Evolutionary conservation across 2,329 filamentous ascomycete species (phyloP).

Genomic region (Clonostachys rhizophaga): DNA sequence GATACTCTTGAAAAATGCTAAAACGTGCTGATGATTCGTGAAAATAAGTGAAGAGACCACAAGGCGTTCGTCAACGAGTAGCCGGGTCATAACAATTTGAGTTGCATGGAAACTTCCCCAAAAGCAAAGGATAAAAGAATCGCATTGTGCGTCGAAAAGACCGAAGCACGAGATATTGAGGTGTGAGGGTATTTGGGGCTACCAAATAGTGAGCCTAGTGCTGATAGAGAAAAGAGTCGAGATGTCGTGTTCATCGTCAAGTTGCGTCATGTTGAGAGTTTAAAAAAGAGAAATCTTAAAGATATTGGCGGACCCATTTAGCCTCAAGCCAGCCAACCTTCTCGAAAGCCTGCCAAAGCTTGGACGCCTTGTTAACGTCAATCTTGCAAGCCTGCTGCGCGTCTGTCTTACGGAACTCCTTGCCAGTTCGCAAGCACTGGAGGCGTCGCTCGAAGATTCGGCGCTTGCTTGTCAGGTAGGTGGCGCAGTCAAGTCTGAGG

Average conservation of each 20-base stretch:
- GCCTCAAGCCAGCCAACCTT: slow-evolving; percentile 77
- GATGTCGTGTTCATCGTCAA: no score
- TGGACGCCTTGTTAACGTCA: slow-evolving; percentile 95
- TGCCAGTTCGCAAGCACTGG: slow-evolving; percentile 60
- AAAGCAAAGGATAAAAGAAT: background rate
- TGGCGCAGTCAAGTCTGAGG: slow-evolving; percentile 78
- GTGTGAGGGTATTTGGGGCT: no score
- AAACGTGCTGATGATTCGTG: slow-evolving; percentile 6
- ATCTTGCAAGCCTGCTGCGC: slow-evolving; percentile 97
- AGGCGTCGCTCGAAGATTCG: slow-evolving; percentile 80
- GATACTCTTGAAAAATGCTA: slow-evolving; percentile 7
- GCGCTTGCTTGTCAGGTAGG: slow-evolving; percentile 88
- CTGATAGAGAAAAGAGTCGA: no score
- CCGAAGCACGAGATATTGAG: no score
- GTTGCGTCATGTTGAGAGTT: background rate
- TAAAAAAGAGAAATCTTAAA: slow-evolving; percentile 13
- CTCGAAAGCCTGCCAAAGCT: slow-evolving; percentile 86
- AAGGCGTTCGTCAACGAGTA: background rate
- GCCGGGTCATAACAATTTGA: background rate
- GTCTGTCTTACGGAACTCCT: slow-evolving; percentile 92
- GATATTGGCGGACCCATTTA: slow-evolving; percentile 31
- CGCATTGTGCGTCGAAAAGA: background rate
- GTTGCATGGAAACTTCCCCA: background rate
- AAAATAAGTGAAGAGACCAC: slow-evolving; percentile 4
- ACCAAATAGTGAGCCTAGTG: no score